Base-by-base conservation (phyloP, 129 eudicot species). In the Dittrichia graveolens region DNA sequence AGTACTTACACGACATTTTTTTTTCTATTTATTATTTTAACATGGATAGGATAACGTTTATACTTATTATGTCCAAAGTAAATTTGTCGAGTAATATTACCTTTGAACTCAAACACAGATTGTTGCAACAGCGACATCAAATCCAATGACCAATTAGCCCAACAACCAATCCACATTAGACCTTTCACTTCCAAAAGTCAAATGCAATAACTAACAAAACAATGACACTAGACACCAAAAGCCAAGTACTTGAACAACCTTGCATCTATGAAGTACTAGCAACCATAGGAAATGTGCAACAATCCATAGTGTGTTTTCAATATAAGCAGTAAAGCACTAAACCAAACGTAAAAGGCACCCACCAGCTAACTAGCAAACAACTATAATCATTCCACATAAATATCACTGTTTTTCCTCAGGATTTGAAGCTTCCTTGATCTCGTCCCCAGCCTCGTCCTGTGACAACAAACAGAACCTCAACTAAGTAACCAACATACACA, bases 401-500 rank as follows among this genome's bases (percentile, higher is more conserved):
- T 72, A 47, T 72, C 60, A 72, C 60, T 58, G 60, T 8, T 60
- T 72, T 39, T 60, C 48, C 61, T 72, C 77, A 2, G 77, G 60
- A 35, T 72, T 72, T 72, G 77, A 72, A 60, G 77, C 61, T 60
- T 72, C 77, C 46, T 72, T 72, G 58, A 60, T 60, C 76, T 72
- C 76, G 7, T 72, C 67, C 57, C 67, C 76, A 12, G 76, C 56
- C 50, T 72, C 76, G 3, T 72, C 76, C 67, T 72, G 76, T 7
- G 6, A 58, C 31, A 53, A 0, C 55, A 43, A 57, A 24, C 4
- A 34, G 1, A 71, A 57, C 19, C 4, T 12, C 9, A 40, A 72
- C 43, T 31, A 31, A 13, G 44, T 39, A 40, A 55, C 12, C 2
- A 10, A 10, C 52, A 11, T 18, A 5, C 38, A 19, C 24, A 38